phyloP scores from a whole-genome alignment of 2,329 filamentous ascomycete species.

The Aspergillus chevalieri region DNA sequence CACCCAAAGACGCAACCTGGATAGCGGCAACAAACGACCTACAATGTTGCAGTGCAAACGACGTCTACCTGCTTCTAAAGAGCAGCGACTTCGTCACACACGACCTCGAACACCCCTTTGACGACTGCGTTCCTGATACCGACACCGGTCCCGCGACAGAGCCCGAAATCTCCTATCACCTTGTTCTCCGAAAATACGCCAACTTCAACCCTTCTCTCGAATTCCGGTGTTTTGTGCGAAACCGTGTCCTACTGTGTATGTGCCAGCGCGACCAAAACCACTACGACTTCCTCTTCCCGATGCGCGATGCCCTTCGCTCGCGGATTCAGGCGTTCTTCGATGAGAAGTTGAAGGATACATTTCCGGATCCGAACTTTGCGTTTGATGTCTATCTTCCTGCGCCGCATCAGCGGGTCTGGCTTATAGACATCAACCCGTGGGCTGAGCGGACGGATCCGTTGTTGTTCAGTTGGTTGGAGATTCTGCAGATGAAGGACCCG shows the following conservation, averaged over 20 bases:
- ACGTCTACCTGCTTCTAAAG: slow-evolving; percentile 90
- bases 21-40: slow-evolving; percentile 83
- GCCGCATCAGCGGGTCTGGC: slow-evolving; percentile 66
- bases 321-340: slow-evolving; percentile 73
- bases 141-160: slow-evolving; percentile 8
- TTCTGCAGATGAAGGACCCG: slow-evolving; percentile 61
- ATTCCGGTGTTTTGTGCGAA: slow-evolving; percentile 90
- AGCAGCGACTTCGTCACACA: slow-evolving; percentile 92
- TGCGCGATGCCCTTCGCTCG: slow-evolving; percentile 62
- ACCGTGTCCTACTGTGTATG: slow-evolving; percentile 71
- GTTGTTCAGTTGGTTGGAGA: slow-evolving; percentile 82
- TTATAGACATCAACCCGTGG: slow-evolving; percentile 96
- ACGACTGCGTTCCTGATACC: slow-evolving; percentile 55
- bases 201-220: slow-evolving; percentile 84
- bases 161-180: slow-evolving; percentile 61
- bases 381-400: slow-evolving; percentile 90
- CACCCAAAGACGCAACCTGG: slow-evolving; percentile 92
- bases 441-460: slow-evolving; percentile 81
- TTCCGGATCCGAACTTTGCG: slow-evolving; percentile 75
- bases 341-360: slow-evolving; percentile 64
- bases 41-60: slow-evolving; percentile 80
- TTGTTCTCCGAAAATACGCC: slow-evolving; percentile 84
- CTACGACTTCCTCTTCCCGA: slow-evolving; percentile 70
- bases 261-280: slow-evolving; percentile 86
- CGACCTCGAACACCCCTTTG: slow-evolving; percentile 88